phyloP scores from a whole-genome alignment of 768 basidiomycete genomes.

The Auriscalpium vulgare region DNA sequence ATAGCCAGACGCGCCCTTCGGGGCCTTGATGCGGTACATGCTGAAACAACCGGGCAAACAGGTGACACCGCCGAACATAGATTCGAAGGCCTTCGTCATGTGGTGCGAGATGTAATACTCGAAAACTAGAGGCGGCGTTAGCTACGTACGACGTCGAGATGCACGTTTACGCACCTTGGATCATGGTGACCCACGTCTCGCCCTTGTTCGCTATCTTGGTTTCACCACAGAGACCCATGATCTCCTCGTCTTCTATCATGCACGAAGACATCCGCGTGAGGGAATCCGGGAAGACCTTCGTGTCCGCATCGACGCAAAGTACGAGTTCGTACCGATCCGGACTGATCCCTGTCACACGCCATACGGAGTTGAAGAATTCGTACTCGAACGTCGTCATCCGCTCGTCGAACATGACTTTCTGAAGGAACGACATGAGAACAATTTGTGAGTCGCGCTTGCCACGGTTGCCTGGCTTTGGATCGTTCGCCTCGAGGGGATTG shows the following conservation, averaged over 20 bases:
- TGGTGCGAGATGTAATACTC: conserved; percentile 99
- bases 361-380: conserved; percentile 98
- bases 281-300: conserved; percentile 98
- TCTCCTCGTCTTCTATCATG: conserved; percentile 95
- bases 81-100: conserved; percentile 98
- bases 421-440: conserved; percentile 93
- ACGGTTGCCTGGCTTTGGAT: conserved; percentile 93
- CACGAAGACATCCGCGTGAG: conserved; percentile 92
- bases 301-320: conserved; percentile 95
- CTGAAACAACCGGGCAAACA: conserved; percentile 99
- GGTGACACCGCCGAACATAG: conserved; percentile 98
- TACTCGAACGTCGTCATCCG: conserved; percentile 99
- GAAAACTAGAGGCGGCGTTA: conserved; percentile 55
- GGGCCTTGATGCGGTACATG: conserved; percentile 99
- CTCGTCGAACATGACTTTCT: conserved; percentile 99
- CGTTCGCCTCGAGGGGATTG: conserved; percentile 82
- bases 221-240: conserved; percentile 98
- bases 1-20: conserved; percentile 92
- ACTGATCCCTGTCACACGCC: conserved; percentile 91
- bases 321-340: conserved; percentile 95
- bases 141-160: neutral
- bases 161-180: conserved; percentile 63
- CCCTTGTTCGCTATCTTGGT: conserved; percentile 99
- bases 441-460: conserved; percentile 99
- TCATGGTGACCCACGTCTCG: conserved; percentile 99